A percentile compares a stretch with the other conserved stretches of the same genome.
These are phyloP conservation scores for Chloroidium sp. DNA, from an alignment of 163 green algal species.

Conservation along the genomic window DNA sequence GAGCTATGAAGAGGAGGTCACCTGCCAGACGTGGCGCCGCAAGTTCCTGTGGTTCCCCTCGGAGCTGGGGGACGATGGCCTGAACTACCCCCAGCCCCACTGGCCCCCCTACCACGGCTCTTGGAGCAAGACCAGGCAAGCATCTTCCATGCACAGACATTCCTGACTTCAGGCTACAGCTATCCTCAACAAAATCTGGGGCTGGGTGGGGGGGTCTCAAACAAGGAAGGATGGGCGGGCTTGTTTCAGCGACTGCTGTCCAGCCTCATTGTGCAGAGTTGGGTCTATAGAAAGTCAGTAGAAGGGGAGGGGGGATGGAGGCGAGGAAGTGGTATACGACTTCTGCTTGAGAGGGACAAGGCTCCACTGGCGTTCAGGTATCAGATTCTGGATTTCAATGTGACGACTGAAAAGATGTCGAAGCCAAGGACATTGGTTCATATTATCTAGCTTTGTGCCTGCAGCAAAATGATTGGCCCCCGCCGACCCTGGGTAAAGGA, in stretches of 20 bases:
- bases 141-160: background rate
- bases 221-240: too few relatives aligned
- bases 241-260: too few relatives aligned
- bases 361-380: background rate
- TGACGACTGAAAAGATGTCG: background rate
- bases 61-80: background rate
- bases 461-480: constrained; percentile 8
- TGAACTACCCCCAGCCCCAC: background rate
- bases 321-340: too few relatives aligned
- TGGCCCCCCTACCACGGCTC: constrained; percentile 9
- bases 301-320: too few relatives aligned
- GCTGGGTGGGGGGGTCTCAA: too few relatives aligned
- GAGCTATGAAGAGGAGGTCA: background rate
- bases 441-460: background rate
- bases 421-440: background rate
- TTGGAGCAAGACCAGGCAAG: constrained; percentile 3
- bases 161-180: too few relatives aligned
- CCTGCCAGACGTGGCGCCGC: constrained; percentile 1
- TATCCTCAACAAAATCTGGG: too few relatives aligned
- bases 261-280: too few relatives aligned
- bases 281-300: too few relatives aligned
- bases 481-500: constrained; percentile 9
- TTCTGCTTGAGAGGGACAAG: background rate
- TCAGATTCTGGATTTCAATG: background rate
- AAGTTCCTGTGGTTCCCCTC: constrained; percentile 8